Percentiles rank a stretch among this genome's conserved stretches.
phyloP scores from a whole-genome alignment of 805 yeast species.

The Wickerhamiella domercqiae region DNA sequence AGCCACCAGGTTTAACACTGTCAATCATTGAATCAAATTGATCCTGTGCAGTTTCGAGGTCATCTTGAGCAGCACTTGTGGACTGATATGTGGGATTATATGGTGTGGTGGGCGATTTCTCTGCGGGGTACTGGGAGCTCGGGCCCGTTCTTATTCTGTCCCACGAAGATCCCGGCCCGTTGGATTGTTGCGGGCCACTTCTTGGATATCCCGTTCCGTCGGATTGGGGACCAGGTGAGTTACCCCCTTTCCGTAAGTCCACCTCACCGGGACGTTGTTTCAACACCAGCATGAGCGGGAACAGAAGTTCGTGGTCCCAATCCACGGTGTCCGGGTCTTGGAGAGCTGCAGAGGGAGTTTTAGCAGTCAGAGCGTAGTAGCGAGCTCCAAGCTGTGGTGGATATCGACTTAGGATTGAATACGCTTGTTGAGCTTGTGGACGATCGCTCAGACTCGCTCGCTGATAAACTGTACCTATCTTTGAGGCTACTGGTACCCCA shows the following conservation, averaged over 20 bases:
- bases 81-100: not conserved
- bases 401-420: slow-evolving; percentile 9
- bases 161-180: not conserved
- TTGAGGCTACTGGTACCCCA: slow-evolving; percentile 12
- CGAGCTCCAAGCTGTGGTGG: slow-evolving; percentile 17
- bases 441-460: slow-evolving; percentile 2
- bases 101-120: too few relatives aligned
- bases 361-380: slow-evolving; percentile 14
- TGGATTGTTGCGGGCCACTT: not conserved
- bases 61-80: not conserved
- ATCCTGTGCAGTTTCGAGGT: slow-evolving; percentile 1
- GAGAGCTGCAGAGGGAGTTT: slow-evolving; percentile 12
- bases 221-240: not conserved
- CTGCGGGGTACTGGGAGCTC: too few relatives aligned
- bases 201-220: too few relatives aligned
- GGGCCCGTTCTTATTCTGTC: not conserved
- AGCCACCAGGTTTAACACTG: not conserved
- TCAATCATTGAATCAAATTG: slow-evolving; percentile 5
- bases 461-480: slow-evolving; percentile 8
- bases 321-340: slow-evolving; percentile 14
- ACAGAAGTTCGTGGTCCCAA: slow-evolving; percentile 15
- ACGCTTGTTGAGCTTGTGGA: slow-evolving; percentile 8
- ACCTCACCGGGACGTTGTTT: slow-evolving; percentile 1
- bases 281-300: slow-evolving; percentile 16
- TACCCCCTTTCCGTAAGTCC: not conserved